phyloP scores from a whole-genome alignment of 441 rosid genomes.

The Sinapis alba region DNA sequence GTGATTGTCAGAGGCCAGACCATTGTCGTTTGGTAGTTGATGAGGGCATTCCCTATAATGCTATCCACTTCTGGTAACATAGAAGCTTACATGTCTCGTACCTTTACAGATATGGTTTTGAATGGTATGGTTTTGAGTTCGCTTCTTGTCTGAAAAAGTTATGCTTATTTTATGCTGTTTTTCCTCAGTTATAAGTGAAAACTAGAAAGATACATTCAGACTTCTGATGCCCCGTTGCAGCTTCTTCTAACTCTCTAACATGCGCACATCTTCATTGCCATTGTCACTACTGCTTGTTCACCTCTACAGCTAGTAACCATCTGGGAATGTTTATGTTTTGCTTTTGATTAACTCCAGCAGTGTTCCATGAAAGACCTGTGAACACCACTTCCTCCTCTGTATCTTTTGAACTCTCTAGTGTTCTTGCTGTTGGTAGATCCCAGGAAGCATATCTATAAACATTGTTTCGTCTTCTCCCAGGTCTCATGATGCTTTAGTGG shows the following conservation, averaged over 20 bases:
- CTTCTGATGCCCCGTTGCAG: background rate
- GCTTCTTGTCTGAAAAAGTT: background rate
- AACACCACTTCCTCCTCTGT: background rate
- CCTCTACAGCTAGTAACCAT: background rate
- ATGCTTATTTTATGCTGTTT: background rate
- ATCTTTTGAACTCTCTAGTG: background rate
- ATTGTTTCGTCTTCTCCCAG: constrained; percentile 13
- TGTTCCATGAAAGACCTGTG: constrained; percentile 13
- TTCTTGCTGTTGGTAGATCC: constrained; percentile 5
- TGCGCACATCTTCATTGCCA: background rate
- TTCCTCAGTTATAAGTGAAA: background rate
- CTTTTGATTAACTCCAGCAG: background rate
- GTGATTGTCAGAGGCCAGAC: constrained; percentile 19
- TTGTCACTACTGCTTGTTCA: background rate
- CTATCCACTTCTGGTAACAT: background rate
- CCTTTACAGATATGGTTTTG: background rate
- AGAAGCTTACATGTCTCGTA: background rate
- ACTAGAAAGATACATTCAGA: constrained; percentile 2
- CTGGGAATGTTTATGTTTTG: constrained; percentile 8
- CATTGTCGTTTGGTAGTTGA: constrained; percentile 28
- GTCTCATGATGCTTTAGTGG: constrained; percentile 2
- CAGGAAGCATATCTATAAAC: no score
- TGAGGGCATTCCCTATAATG: background rate
- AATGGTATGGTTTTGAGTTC: background rate
- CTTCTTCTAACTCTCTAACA: background rate